Conservation (phyloP, 148 eudicot species). For the Vaccinium vitisidaea region DNA sequence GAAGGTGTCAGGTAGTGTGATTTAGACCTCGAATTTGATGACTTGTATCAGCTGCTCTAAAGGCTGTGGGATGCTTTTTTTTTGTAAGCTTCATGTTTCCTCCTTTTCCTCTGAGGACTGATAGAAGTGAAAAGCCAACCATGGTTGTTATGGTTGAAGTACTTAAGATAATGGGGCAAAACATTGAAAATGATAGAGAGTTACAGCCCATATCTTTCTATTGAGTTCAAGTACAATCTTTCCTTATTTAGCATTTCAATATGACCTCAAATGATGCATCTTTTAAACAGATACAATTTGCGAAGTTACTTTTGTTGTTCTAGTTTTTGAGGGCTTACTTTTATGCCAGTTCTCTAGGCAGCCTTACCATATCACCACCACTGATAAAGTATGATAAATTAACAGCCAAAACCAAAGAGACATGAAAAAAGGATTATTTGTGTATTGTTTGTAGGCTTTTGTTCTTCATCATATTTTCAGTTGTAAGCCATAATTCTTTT, state of each 20-base stretch:
- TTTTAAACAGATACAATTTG: neutral
- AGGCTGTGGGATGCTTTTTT: slow-evolving; percentile 11
- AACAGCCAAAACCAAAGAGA: neutral
- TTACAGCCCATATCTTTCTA: neutral
- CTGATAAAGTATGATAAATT: neutral
- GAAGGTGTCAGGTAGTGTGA: slow-evolving; percentile 87
- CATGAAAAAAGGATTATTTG: neutral
- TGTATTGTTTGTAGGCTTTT: neutral
- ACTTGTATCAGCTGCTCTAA: slow-evolving; percentile 6
- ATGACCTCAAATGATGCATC: neutral
- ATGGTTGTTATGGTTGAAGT: neutral
- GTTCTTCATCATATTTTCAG: neutral
- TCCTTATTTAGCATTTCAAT: neutral
- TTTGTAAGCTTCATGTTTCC: neutral
- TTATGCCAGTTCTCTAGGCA: neutral
- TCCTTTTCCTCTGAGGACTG: neutral
- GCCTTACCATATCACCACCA: neutral
- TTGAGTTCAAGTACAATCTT: neutral
- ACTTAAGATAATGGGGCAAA: neutral
- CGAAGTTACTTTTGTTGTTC: neutral
- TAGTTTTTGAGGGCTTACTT: neutral
- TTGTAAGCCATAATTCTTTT: neutral
- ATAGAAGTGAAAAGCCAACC: neutral
- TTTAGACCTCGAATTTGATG: slow-evolving; percentile 8
- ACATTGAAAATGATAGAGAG: neutral